Percentiles rank a stretch among this genome's conserved stretches.
phyloP scores from a whole-genome alignment of 305 asterid genomes.

The Solanum hybrid region DNA sequence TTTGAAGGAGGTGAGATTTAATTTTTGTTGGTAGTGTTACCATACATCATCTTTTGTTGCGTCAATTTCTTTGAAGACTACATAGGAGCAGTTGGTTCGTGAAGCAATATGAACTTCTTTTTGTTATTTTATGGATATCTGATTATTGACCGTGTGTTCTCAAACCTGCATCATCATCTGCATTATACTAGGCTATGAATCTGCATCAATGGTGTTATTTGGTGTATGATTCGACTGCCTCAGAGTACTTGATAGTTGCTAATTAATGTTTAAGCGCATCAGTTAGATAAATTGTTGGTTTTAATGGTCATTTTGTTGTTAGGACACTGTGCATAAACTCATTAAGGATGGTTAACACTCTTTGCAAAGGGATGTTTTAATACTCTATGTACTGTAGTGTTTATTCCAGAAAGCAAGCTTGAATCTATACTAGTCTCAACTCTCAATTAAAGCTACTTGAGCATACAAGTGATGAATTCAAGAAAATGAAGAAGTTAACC shows the following conservation, averaged over 20 bases:
- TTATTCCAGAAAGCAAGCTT: not conserved
- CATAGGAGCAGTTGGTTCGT: not conserved
- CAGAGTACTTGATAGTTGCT: not conserved
- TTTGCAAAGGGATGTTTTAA: not conserved
- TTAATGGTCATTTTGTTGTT: not conserved
- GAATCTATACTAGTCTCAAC: not conserved
- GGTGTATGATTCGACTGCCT: not conserved
- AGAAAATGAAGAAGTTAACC: no score
- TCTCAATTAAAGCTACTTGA: not conserved
- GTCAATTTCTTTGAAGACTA: not conserved
- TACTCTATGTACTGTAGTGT: not conserved
- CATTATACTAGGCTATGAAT: not conserved
- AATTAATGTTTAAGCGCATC: not conserved
- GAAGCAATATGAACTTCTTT: not conserved
- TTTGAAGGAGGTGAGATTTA: slow-evolving; percentile 45
- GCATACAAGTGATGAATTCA: not conserved
- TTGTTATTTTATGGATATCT: not conserved
- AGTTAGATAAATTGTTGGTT: not conserved
- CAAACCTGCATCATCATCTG: not conserved
- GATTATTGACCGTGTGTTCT: not conserved
- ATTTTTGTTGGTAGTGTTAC: not conserved
- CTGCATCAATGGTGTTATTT: not conserved
- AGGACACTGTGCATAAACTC: not conserved
- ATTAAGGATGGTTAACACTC: not conserved
- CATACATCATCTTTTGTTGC: not conserved